Percentiles rank a stretch among this genome's conserved stretches.
These are phyloP conservation scores for Populus deltoides DNA, from an alignment of 345 rosid genomes.

Conservation along the genomic window DNA sequence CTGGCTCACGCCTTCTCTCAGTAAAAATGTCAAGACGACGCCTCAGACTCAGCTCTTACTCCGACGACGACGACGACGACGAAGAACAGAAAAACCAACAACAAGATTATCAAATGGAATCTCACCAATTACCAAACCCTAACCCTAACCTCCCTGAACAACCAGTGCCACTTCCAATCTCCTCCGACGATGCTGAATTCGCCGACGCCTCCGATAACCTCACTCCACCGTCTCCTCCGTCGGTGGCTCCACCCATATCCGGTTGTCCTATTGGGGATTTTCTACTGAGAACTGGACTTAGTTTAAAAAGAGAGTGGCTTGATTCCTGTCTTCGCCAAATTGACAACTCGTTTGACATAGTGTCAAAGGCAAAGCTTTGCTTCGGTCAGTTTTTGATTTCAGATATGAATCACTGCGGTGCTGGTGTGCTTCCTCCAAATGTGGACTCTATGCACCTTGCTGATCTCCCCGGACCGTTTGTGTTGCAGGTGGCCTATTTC, in stretches of 20 bases:
- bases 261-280: slow-evolving; percentile 45
- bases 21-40: slow-evolving; percentile 57
- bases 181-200: slow-evolving; percentile 62
- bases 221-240: slow-evolving; percentile 38
- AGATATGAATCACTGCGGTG: slow-evolving; percentile 74
- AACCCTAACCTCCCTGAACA: slow-evolving; percentile 16
- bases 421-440: slow-evolving; percentile 71
- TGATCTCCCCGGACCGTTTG: slow-evolving; percentile 80
- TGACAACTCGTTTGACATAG: slow-evolving; percentile 44
- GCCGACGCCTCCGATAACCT: slow-evolving; percentile 51
- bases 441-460: slow-evolving; percentile 64
- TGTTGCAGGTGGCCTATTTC: slow-evolving; percentile 60
- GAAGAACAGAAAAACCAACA: slow-evolving; percentile 3
- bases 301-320: slow-evolving; percentile 66
- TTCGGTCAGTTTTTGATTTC: slow-evolving; percentile 69
- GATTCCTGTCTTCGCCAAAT: slow-evolving; percentile 52
- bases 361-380: slow-evolving; percentile 71
- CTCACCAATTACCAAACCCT: slow-evolving; percentile 20
- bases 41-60: slow-evolving; percentile 39
- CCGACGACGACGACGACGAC: slow-evolving; percentile 54
- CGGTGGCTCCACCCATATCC: slow-evolving; percentile 22
- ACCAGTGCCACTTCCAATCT: slow-evolving; percentile 31
- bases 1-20: background rate
- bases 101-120: background rate
- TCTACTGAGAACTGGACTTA: slow-evolving; percentile 57